Base-by-base conservation (phyloP, 805 yeast species). In the Starmerella kuoi region DNA sequence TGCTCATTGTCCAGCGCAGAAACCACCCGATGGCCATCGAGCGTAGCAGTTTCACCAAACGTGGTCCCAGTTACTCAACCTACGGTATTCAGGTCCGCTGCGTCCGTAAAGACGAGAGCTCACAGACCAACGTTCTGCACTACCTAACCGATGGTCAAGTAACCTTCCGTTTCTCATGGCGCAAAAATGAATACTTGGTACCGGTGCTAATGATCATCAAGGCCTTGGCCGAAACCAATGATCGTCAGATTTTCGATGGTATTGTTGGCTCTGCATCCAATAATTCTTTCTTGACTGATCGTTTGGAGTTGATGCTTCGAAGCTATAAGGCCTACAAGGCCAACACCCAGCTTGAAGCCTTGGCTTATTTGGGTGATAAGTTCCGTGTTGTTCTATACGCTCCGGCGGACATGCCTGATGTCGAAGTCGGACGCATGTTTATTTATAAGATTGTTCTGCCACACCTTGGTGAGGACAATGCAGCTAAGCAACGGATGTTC, bases 21-120 rank as follows among this genome's bases (percentile, higher is more conserved):
- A 91, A 91, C 61, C 96, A 87, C 60, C 94, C 97, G 20, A 85
- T 91, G 95, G 97, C 97, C 11, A 76, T 91, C 55, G 79, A 86
- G 46, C 84, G 98, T 67, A 93, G 95, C 26, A 82, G 94, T 9
- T 91, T 88, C 58, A 79, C 79, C 38, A 86, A 86, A 66, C 79
- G 98, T 72, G 98, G 98, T 57, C 80, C 88, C 5, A 65, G 84
- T 6, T 91, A 91, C 65, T 69, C 95, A 31, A 76, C 77, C 46
- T 91, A 64, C 54, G 98, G 98, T 77, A 76, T 91, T 48, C 96
- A 87, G 67, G 80, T 91, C 48, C 76, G 98, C 66, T 76, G 80
- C 48, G 96, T 86, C 2, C 76, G 98, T 60, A 94, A 94, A 3
- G 98, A 91, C 64, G 97, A 91, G 67, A 82, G 95, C 17, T 87